phyloP scores from a whole-genome alignment of 345 rosid genomes.

The Punica granatum region DNA sequence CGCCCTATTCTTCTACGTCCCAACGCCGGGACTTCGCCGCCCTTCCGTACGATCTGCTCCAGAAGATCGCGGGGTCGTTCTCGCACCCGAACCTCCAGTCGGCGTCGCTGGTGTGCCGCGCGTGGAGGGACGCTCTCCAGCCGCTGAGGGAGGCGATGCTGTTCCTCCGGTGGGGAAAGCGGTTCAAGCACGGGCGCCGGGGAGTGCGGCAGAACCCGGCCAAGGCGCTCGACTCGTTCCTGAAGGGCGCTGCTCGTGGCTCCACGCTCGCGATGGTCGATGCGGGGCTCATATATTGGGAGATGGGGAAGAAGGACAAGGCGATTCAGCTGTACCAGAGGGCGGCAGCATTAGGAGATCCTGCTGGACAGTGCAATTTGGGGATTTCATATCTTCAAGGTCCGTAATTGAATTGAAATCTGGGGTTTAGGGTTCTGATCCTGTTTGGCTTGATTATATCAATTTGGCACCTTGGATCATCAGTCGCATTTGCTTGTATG shows the following conservation, averaged over 20 bases:
- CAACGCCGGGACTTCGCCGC: slow-evolving; percentile 43
- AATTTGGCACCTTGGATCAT: not conserved
- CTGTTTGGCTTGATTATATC: not conserved
- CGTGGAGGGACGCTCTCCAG: slow-evolving; percentile 78
- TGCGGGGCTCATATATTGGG: slow-evolving; percentile 89
- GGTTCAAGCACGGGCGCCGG: slow-evolving; percentile 77
- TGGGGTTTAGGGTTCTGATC: not conserved
- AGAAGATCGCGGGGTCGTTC: slow-evolving; percentile 58
- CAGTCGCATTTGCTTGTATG: not conserved
- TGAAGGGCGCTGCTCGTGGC: slow-evolving; percentile 78
- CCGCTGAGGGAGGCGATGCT: slow-evolving; percentile 87
- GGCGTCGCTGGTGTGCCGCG: slow-evolving; percentile 66
- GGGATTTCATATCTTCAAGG: slow-evolving; percentile 80
- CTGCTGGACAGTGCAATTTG: slow-evolving; percentile 72
- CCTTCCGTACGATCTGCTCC: slow-evolving; percentile 65
- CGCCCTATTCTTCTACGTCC: slow-evolving; percentile 12
- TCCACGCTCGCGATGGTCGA: slow-evolving; percentile 98
- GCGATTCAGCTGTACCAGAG: slow-evolving; percentile 48
- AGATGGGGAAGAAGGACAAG: slow-evolving; percentile 44
- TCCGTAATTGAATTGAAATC: slow-evolving; percentile 12
- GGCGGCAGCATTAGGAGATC: slow-evolving; percentile 80
- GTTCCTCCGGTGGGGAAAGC: slow-evolving; percentile 68
- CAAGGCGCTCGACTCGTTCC: slow-evolving; percentile 73
- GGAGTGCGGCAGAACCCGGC: slow-evolving; percentile 53
- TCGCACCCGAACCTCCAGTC: slow-evolving; percentile 53